Evolutionary conservation across 352 stramenopile species (phyloP).

Genomic region (Globisporangium polare): DNA sequence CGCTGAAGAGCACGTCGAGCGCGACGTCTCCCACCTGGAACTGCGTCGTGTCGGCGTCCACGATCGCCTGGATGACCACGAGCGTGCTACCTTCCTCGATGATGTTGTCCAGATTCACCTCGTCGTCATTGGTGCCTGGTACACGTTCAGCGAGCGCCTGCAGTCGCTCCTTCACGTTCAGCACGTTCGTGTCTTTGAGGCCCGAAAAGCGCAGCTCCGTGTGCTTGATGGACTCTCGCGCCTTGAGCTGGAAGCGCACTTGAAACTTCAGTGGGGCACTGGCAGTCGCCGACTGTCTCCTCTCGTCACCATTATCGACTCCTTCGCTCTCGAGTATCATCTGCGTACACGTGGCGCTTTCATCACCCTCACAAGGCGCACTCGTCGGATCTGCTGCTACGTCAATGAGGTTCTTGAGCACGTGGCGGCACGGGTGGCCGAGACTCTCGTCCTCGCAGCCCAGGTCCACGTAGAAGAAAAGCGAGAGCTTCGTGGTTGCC

Average conservation of each 20-base stretch:
- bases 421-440: constrained; percentile 40
- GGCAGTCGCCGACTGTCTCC: not conserved
- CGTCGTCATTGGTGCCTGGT: constrained; percentile 26
- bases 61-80: constrained; percentile 65
- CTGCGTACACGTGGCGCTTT: constrained; percentile 27
- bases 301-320: constrained; percentile 4
- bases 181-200: constrained; percentile 51
- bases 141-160: constrained; percentile 34
- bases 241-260: constrained; percentile 48
- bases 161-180: constrained; percentile 74
- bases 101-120: constrained; percentile 60
- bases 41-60: constrained; percentile 33
- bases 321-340: constrained; percentile 43
- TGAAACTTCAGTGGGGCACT: constrained; percentile 42
- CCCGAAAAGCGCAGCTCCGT: constrained; percentile 53
- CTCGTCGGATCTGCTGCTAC: constrained; percentile 32
- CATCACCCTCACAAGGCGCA: constrained; percentile 15
- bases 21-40: constrained; percentile 44
- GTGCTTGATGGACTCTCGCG: constrained; percentile 20
- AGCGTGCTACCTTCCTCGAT: constrained; percentile 67
- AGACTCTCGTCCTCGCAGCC: constrained; percentile 67
- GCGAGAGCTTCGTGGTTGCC: constrained; percentile 52
- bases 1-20: constrained; percentile 55
- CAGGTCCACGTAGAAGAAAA: constrained; percentile 82
- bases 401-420: constrained; percentile 47